Percentiles rank a stretch among this genome's conserved stretches.
Conservation (phyloP, 805 yeast genomes). For the Vanderwaltozyma polyspora region DNA sequence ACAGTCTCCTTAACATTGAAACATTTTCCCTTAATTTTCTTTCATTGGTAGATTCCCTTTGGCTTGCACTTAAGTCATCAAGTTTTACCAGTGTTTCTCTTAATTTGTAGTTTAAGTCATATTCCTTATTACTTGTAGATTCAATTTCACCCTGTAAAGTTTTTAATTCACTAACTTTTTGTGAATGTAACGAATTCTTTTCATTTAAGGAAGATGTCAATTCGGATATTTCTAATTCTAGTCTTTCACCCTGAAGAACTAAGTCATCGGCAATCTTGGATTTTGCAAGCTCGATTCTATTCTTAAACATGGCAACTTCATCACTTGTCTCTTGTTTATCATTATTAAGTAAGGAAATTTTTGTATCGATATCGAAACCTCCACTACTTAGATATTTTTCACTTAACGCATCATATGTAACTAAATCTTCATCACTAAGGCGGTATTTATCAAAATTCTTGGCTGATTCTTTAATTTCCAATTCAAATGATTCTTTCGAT, state of each 20-base stretch:
- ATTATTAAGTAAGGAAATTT: conserved; percentile 31
- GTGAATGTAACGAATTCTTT: conserved; percentile 25
- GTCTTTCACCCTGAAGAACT: conserved; percentile 25
- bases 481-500: conserved; percentile 1
- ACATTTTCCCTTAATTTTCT: conserved; percentile 63
- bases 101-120: conserved; percentile 51
- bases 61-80: conserved; percentile 64
- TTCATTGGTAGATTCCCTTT: conserved; percentile 66
- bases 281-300: conserved; percentile 28
- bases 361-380: conserved; percentile 49
- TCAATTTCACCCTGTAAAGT: conserved; percentile 30
- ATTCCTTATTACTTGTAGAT: conserved; percentile 37
- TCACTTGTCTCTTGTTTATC: conserved; percentile 35
- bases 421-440: conserved; percentile 40
- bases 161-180: conserved; percentile 27
- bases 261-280: conserved; percentile 27
- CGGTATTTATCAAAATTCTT: conserved; percentile 24
- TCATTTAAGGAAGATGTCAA: conserved; percentile 29
- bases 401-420: conserved; percentile 49
- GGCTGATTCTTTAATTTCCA: conserved; percentile 21
- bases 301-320: conserved; percentile 30
- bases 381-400: conserved; percentile 46
- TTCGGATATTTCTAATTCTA: conserved; percentile 23
- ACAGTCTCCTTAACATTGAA: conserved; percentile 52
- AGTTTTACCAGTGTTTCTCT: conserved; percentile 48